These are phyloP conservation scores for Epichloe hybrida DNA, from an alignment of 2,329 filamentous ascomycete genomes.

Conservation along the genomic window DNA sequence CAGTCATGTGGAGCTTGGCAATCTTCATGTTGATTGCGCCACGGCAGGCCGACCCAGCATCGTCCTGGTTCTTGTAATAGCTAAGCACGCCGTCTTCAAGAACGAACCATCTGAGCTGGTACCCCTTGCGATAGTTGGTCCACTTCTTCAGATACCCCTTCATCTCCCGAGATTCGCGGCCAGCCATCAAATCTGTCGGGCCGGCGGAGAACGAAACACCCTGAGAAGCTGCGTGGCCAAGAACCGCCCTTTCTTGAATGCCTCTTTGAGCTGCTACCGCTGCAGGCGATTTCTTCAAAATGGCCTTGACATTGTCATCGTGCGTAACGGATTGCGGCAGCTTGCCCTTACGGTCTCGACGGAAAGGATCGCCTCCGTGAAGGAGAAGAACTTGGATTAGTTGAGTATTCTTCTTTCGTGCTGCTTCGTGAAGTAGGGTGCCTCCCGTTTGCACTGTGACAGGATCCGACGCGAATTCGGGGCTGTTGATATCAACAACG, in stretches of 20 bases:
- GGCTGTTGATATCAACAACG: conserved; percentile 81
- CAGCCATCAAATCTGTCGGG: conserved; percentile 49
- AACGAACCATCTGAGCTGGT: conserved; percentile 90
- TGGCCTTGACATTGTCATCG: conserved; percentile 75
- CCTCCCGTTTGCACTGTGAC: conserved; percentile 71
- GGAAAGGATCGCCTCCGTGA: conserved; percentile 91
- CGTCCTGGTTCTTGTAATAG: conserved; percentile 98
- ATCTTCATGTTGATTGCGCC: conserved; percentile 99
- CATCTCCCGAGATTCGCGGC: conserved; percentile 88
- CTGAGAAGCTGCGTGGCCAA: conserved; percentile 57
- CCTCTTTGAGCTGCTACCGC: conserved; percentile 87
- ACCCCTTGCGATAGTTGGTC: too few species aligned
- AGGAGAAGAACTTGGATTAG: conserved; percentile 83
- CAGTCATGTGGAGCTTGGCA: conserved; percentile 85
- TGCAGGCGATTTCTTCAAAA: conserved; percentile 87
- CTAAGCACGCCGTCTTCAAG: conserved; percentile 93
- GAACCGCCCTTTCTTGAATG: conserved; percentile 92
- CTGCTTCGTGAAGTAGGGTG: conserved; percentile 84
- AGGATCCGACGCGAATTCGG: conserved; percentile 74
- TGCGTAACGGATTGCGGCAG: conserved; percentile 93
- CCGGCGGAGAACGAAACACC: conserved; percentile 34
- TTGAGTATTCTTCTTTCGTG: conserved; percentile 71
- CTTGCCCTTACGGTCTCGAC: conserved; percentile 87
- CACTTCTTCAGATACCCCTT: conserved; percentile 54
- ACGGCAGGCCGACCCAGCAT: conserved; percentile 87